Evolutionary conservation across 805 yeast species (phyloP), one percentile per base, ranked within the genome.

Genomic region (Pichia ethanolica): DNA sequence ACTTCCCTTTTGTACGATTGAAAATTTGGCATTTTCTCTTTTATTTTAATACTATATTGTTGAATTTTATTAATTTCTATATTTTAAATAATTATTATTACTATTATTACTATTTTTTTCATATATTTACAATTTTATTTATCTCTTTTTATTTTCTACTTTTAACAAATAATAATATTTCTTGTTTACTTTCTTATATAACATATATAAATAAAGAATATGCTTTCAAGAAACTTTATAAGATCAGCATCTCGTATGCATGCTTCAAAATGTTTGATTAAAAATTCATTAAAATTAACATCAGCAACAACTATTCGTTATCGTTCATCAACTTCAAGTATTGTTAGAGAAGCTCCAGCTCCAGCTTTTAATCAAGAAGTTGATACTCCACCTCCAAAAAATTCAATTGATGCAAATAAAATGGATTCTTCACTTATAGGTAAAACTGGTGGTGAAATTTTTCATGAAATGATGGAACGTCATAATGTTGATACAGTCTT

Each of bases 381-480:
- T 0, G 48, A 44, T 14, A 49, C 38, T n/a, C 28, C 51, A 2
- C 67, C 65, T 49, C 55, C 65, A 33, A 56, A 53, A 45, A 20
- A 50, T 10, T 57, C 54, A 42, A 50, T 28, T 7, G 53, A n/a
- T 42, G 53, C 47, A 12, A 34, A 44, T 48, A 39, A 53, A 35
- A 56, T 56, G 83, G 95, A 86, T 61, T 90, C 85, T 61, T 86
- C 96, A 5, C 82, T 91, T 61, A 89, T 93, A 48, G 99, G 99
- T 14, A 77, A 89, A 59, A 84, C 96, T n/a, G 99, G 99, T 56
- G 99, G 99, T 59, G 93, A 93, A 71, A 90, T 93, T 54, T 93
- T 93, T 74, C 97, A 91, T 68, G 98, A 91, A 70, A 93, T 93
- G 98, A 93, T 93, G 98, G 75, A 82, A 54, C 81, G 97, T 67